These are phyloP conservation scores for Grosmannia huntii DNA, from an alignment of 2,329 filamentous ascomycete genomes.

Conservation along the genomic window DNA sequence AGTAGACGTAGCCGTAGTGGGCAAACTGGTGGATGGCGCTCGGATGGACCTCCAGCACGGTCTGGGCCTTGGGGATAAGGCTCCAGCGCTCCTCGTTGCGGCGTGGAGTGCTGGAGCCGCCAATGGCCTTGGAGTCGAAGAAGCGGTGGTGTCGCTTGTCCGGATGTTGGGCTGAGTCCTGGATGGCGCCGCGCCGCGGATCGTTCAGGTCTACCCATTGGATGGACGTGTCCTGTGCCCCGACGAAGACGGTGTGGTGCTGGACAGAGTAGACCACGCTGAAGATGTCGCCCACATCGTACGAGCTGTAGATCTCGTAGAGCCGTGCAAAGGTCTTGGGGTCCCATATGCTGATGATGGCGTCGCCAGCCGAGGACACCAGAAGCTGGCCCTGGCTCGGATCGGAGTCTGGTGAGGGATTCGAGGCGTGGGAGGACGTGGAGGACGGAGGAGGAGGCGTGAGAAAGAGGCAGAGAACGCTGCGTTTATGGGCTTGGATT, in stretches of 20 bases:
- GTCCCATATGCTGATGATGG: conserved; percentile 89
- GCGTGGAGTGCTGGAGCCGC: conserved; percentile 65
- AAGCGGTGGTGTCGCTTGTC: conserved; percentile 73
- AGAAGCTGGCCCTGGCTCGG: conserved; percentile 35
- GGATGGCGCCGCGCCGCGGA: conserved; percentile 42
- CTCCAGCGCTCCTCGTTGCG: conserved; percentile 48
- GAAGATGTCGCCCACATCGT: conserved; percentile 93
- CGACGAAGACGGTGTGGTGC: conserved; percentile 75
- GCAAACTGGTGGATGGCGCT: conserved; percentile 78
- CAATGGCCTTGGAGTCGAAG: conserved; percentile 82
- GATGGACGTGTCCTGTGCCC: conserved; percentile 87
- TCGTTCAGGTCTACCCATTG: conserved; percentile 79
- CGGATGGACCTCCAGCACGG: conserved; percentile 65
- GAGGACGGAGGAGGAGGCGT: conserved; percentile 19
- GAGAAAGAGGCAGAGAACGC: conserved; percentile 73
- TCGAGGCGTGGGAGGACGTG: background rate
- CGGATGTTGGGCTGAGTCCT: conserved; percentile 56
- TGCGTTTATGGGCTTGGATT: conserved; percentile 82
- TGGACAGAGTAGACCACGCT: conserved; percentile 78
- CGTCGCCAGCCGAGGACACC: conserved; percentile 87
- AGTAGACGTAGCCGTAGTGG: conserved; percentile 91
- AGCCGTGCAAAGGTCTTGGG: conserved; percentile 61
- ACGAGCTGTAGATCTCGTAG: conserved; percentile 84
- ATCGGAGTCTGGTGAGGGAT: background rate
- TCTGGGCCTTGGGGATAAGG: conserved; percentile 39